Evolutionary conservation across 345 rosid species (phyloP).

Genomic region (Psidium guajava): DNA sequence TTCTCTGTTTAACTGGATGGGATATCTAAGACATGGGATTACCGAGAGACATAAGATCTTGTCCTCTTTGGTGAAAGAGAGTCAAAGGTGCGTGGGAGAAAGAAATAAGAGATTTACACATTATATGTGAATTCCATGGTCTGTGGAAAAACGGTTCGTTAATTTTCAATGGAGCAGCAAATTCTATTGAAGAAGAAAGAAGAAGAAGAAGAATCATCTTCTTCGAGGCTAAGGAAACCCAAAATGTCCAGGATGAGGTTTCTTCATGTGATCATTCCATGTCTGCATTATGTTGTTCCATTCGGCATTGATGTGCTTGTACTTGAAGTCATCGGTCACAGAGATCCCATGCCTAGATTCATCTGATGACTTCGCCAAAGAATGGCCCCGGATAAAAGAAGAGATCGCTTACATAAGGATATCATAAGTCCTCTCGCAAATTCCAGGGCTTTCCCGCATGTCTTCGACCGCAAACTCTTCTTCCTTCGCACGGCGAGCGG

Average conservation of each 20-base stretch:
- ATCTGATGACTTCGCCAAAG: not conserved
- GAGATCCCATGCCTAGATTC: not conserved
- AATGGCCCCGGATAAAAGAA: not conserved
- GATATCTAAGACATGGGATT: too few species aligned
- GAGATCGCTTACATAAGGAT: not conserved
- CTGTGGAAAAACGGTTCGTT: too few species aligned
- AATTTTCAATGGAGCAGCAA: too few species aligned
- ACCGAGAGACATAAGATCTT: too few species aligned
- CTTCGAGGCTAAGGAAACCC: not conserved
- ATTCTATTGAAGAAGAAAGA: not conserved
- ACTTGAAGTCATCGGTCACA: not conserved
- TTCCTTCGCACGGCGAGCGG: not conserved
- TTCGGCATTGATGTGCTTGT: not conserved
- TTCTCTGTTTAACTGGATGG: too few species aligned
- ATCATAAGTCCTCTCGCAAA: not conserved
- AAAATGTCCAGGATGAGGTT: not conserved
- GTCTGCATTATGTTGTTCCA: not conserved
- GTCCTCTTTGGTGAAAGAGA: too few species aligned
- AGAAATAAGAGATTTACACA: too few species aligned
- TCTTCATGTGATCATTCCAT: not conserved
- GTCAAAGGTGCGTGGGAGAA: too few species aligned
- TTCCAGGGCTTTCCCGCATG: not conserved
- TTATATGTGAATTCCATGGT: too few species aligned
- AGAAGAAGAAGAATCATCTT: not conserved
- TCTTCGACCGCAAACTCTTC: not conserved